Evolutionary conservation across 208 protist species (phyloP), one percentile per base, ranked within the genome.

Genomic region (Zelonia costaricensis): DNA sequence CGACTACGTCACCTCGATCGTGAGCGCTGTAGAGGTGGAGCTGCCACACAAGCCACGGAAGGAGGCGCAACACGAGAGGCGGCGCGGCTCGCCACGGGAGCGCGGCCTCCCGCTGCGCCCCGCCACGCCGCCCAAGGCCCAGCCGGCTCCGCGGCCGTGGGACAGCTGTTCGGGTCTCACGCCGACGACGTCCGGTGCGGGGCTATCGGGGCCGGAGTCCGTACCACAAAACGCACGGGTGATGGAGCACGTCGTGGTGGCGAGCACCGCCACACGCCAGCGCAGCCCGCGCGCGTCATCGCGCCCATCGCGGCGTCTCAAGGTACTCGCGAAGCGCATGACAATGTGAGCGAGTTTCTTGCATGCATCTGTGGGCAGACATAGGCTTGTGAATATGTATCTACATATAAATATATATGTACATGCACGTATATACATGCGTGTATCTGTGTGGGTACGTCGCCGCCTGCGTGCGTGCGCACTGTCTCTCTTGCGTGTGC

Each of bases 391-490:
- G 49, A 4, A 55, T 55, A 1, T 22, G 10, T 30, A 51, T 20
- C 7, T 51, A 51, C 16, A 51, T 51, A 51, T 55, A 36, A 33
- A 55, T 55, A 55, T 36, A 55, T 55, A 40, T 56, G 35, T 56
- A 55, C 31, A 40, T 35, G 18, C 36, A 42, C 15, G 15, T 42
- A 42, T 15, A 42, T 42, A 42, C 36, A 42, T 42, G 15, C 36
- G 36, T 42, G 15, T 42, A 15, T 42, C 9, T 15, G 15, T 42
- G 36, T 42, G 15, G 9, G 9, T 42, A 15, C 36, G 36, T 16
- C 15, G 36, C 36, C 15, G 36, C 10, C 36, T 16, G 9, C 36
- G n/a, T n/a, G n/a, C n/a, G n/a, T n/a, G n/a, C n/a, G n/a, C n/a
- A n/a, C n/a, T n/a, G n/a, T n/a, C n/a, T n/a, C n/a, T n/a, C n/a